phyloP scores from a whole-genome alignment of 176 grass and related monocot genomes.

The Triticum timopheevii region DNA sequence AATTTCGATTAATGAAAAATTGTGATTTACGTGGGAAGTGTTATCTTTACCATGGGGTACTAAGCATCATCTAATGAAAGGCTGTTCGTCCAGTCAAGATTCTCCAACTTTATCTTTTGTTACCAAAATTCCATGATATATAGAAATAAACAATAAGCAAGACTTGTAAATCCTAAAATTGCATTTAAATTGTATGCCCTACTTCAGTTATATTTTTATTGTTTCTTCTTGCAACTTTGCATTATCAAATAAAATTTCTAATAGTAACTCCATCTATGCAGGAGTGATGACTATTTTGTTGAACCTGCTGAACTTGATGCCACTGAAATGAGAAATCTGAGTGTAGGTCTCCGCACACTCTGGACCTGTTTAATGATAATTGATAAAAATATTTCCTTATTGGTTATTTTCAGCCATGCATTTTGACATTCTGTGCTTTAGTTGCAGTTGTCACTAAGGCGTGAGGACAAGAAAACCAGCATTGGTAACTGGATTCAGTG shows the following conservation, averaged over 20 bases:
- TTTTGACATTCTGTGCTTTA: constrained; percentile 16
- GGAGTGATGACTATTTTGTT: constrained; percentile 46
- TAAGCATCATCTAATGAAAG: neutral
- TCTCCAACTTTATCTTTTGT: neutral
- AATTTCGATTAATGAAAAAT: constrained; percentile 9
- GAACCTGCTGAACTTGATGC: constrained; percentile 52
- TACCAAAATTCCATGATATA: neutral
- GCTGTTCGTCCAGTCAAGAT: neutral
- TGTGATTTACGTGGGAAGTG: neutral
- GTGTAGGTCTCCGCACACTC: constrained; percentile 41
- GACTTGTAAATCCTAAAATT: neutral
- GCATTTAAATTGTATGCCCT: neutral
- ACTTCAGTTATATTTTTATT: neutral
- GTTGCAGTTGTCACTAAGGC: constrained; percentile 5
- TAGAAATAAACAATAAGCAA: neutral
- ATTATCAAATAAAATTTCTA: constrained; percentile 19
- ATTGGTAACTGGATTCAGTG: constrained; percentile 74
- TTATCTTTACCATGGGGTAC: neutral
- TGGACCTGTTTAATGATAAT: constrained; percentile 19
- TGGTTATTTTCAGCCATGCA: neutral
- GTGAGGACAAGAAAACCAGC: constrained; percentile 30
- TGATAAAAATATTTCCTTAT: constrained; percentile 20
- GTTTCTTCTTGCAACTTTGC: neutral
- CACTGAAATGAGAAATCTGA: constrained; percentile 20
- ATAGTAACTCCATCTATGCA: constrained; percentile 43